Evolutionary conservation across 1,139 yeast species (phyloP), one percentile per base, ranked within the genome.

Genomic region (Saccharomycopsis phalli): DNA sequence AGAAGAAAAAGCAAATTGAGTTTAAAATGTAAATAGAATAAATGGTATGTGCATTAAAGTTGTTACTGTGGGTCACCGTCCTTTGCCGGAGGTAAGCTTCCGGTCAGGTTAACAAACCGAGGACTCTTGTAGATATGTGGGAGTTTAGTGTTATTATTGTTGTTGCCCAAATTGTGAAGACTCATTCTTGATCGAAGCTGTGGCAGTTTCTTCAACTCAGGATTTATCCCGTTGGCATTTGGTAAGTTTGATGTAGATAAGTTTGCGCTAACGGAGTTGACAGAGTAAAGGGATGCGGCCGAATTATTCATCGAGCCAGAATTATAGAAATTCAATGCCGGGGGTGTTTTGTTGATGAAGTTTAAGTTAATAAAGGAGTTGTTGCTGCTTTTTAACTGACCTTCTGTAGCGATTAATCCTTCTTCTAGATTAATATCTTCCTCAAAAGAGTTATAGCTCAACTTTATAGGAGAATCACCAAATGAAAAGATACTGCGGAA

Each of bases 131-230:
- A 38, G 16, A 28, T 33, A 17, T 38, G 29, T 20, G 33, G 20
- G 11, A 17, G 26, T 14, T 38, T 38, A 7, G 40, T n/a, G 14
- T 20, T 36, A 29, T 22, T 31, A 11, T 19, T 31, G 17, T 31
- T 31, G 30, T 37, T 37, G 16, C 16, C 37, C 39, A 44, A 37
- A 14, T 40, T 36, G 36, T 34, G 41, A 31, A 44, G 36, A 34
- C 40, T 44, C 6, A 44, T 44, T 23, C 47, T 22, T 2, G 47
- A 44, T 23, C 47, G n/a, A 6, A 44, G 18, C 22, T 38, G 44
- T 4, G 45, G 42, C n/a, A 42, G 39, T 7, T 37, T 34, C 17
- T 36, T 28, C 16, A 13, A 21, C 22, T 35, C 16, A 13, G 30
- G 19, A 20, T 29, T 19, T 19, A 21, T 23, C 13, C 16, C 31